Percentiles rank a stretch among this genome's conserved stretches.
These are phyloP conservation scores for Kernera saxatilis DNA, from an alignment of 345 rosid species.

Conservation along the genomic window DNA sequence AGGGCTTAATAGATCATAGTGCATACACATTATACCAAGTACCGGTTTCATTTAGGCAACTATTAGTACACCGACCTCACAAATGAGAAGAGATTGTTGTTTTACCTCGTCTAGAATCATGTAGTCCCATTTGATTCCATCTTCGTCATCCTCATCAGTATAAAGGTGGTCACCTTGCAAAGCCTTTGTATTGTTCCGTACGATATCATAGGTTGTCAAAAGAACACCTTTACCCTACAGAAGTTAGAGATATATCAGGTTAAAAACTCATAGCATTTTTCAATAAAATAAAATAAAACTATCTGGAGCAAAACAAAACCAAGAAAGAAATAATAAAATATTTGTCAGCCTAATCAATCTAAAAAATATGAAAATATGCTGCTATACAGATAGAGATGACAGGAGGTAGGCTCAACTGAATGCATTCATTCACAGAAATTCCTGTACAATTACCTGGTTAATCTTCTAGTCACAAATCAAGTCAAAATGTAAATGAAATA, in stretches of 20 bases:
- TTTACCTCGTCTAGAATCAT: conserved; percentile 97
- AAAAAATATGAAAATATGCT: background rate
- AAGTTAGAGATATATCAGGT: background rate
- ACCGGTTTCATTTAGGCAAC: background rate
- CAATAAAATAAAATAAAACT: background rate
- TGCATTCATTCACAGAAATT: background rate
- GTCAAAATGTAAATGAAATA: background rate
- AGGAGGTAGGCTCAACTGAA: background rate
- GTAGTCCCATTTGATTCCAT: conserved; percentile 76
- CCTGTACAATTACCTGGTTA: background rate
- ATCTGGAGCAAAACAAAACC: background rate
- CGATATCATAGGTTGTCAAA: conserved; percentile 91
- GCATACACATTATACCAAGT: background rate
- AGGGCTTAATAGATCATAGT: background rate
- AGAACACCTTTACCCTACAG: conserved; percentile 84
- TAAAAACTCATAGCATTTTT: background rate
- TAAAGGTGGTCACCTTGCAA: conserved; percentile 48
- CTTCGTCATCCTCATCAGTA: conserved; percentile 49
- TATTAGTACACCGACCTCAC: background rate
- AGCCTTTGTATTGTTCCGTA: conserved; percentile 74
- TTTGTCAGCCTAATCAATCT: conserved; percentile 6
- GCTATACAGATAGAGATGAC: background rate
- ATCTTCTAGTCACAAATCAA: conserved; percentile 8
- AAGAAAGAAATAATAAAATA: conserved; percentile 1
- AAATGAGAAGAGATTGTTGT: conserved; percentile 3